Evolutionary conservation across 2,329 filamentous ascomycete genomes (phyloP), one percentile per base, ranked within the genome.

Genomic region (Aspergillus versicolor): DNA sequence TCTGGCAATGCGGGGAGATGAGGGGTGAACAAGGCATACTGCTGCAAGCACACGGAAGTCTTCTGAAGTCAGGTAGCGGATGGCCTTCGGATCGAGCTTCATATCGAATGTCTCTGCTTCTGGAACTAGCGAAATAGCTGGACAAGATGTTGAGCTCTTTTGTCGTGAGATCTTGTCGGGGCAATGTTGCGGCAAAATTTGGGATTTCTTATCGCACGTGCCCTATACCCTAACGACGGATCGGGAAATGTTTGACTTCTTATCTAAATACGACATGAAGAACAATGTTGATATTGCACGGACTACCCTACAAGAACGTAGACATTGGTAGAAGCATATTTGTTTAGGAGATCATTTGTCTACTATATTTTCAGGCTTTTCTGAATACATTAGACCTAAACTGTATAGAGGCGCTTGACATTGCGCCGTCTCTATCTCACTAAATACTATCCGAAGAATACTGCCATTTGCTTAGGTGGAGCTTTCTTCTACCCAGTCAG

Each of bases 21-120:
- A 54, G 61, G 27, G 13, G 45, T 3, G 61, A 65, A 66, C 62
- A 61, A 11, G 27, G 27, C 86, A 61, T 87, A 96, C 93, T 68
- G 91, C 94, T 71, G 91, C 88, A 61, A 99, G 88, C 61, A 97
- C 92, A 67, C 90, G 86, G 91, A 95, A 99, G 81, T 99, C 94
- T 77, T 97, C 94, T 15, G 86, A 79, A 50, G 90, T 88, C 74
- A 99, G 85, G 77, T 99, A 93, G 73, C 95, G 92, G 79, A 99
- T 88, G 49, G 90, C 88, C 74, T 92, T 92, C 49, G 93, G 92
- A 74, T 99, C 92, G 74, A 99, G 86, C 81, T 94, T 96, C 94
- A 99, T 99, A 41, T 53, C 17, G 13, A 30, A 40, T 55, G 22
- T 15, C 4, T 13, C 9, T 40, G 21, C 32, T 17, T 19, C 9